phyloP scores from a whole-genome alignment of 2,329 filamentous ascomycete genomes.

The Penicillium sp. region DNA sequence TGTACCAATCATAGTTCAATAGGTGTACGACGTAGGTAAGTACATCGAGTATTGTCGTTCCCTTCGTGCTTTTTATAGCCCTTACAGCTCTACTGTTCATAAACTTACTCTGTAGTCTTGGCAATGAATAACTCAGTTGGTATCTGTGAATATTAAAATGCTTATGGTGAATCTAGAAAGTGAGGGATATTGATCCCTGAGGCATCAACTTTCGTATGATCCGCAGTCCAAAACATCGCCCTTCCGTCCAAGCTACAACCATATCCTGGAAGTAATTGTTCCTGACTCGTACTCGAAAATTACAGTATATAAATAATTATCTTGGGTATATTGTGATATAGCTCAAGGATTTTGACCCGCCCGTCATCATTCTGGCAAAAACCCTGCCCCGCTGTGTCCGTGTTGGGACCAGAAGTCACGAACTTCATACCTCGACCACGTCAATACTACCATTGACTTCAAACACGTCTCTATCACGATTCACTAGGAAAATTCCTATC shows the following conservation, averaged over 20 bases:
- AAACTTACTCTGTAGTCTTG: too few species aligned
- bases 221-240: background rate
- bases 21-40: too few species aligned
- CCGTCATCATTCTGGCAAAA: conserved; percentile 14
- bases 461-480: background rate
- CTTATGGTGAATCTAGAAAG: background rate
- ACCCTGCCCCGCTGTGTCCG: conserved; percentile 7
- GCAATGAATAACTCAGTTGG: too few species aligned
- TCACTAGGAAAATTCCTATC: background rate
- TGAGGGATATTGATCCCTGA: background rate
- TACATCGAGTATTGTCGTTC: too few species aligned
- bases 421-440: conserved; percentile 2
- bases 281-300: background rate
- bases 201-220: conserved; percentile 1
- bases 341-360: background rate
- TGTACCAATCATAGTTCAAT: too few species aligned
- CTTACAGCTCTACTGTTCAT: too few species aligned
- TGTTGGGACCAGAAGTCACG: conserved; percentile 9
- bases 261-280: background rate
- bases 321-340: background rate
- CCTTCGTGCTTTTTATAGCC: too few species aligned
- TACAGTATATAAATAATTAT: background rate
- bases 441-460: background rate
- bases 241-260: background rate
- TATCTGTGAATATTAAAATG: background rate